Evolutionary conservation across 2,329 filamentous ascomycete species (phyloP), one percentile per base, ranked within the genome.

Genomic region (Neonectria sp.): DNA sequence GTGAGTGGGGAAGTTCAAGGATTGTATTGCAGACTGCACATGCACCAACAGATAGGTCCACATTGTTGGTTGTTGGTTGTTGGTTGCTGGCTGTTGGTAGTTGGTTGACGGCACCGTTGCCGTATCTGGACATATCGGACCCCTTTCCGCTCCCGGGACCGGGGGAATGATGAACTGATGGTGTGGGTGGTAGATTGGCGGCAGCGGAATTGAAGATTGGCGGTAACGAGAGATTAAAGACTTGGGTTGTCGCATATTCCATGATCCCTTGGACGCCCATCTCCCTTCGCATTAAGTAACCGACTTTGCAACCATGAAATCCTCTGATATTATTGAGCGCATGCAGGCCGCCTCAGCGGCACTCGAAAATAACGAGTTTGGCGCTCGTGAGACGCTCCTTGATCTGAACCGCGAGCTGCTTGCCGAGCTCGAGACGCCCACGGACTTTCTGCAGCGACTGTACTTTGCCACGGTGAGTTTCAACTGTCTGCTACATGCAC

Each of bases 401-500:
- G 46, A 63, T 11, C 40, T 69, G 11, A 70, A 69, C 48, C 51
- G 66, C 3, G 48, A 69, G 46, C 59, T 70, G 3, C 66, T 68
- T n/a, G 66, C 66, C 7, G 59, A 68, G 24, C 43, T 70, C 9
- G 68, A 70, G 43, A 70, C 68, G 4, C 68, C 66, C 13, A 70
- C 59, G 8, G 59, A 67, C 6, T 70, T 70, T 31, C 29, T 70
- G 4, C 63, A 68, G 29, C 59, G 68, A 15, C 17, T 65, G 3
- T 69, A 60, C 49, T 70, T 70, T 29, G 60, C 66, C 27, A 63
- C 66, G 12, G 33, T 35, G 33, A 35, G 33, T 12, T 35, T 4
- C 11, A 31, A 31, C 29, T 31, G 29, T 8, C 8, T 4, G 29
- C 29, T 8, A 8, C 5, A 5, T 31, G 29, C 2, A 8, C 9